phyloP scores from a whole-genome alignment of 208 protist genomes.

The Acanthamoeba lugdunensis region DNA sequence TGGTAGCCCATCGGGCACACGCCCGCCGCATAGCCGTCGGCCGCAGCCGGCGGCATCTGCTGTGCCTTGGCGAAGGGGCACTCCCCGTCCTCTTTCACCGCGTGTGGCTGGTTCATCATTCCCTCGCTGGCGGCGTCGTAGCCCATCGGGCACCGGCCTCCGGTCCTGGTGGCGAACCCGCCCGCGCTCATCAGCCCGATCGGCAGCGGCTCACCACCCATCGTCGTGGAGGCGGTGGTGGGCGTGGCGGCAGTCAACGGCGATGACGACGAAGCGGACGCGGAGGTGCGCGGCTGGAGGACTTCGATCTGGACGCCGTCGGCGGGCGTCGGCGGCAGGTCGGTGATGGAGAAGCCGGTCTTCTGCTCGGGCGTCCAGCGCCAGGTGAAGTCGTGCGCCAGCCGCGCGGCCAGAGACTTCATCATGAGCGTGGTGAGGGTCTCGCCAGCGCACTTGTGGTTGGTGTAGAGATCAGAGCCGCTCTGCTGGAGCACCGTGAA shows the following conservation, averaged over 20 bases:
- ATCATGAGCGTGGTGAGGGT: conserved; percentile 49
- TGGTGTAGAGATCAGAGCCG: conserved; percentile 12
- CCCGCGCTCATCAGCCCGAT: conserved; percentile 6
- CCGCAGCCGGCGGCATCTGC: background rate
- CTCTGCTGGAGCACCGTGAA: conserved; percentile 28
- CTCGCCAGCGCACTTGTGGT: conserved; percentile 55
- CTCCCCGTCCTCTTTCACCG: background rate
- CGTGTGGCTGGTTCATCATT: background rate
- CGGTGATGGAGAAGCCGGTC: background rate
- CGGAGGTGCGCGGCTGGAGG: background rate
- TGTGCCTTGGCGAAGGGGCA: background rate
- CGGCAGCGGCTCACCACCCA: background rate
- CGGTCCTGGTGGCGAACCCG: background rate
- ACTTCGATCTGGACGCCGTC: background rate
- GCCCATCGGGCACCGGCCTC: conserved; percentile 17
- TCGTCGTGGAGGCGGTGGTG: background rate
- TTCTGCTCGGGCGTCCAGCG: background rate
- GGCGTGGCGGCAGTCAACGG: background rate
- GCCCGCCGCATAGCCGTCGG: too few relatives aligned
- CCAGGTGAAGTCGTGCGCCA: conserved; percentile 35
- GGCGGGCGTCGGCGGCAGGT: background rate
- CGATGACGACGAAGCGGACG: background rate
- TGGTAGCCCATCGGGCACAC: background rate
- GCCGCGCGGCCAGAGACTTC: background rate
- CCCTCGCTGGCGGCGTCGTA: background rate